Evolutionary conservation across 805 yeast genomes (phyloP).

Genomic region (Naumovozyma baii): DNA sequence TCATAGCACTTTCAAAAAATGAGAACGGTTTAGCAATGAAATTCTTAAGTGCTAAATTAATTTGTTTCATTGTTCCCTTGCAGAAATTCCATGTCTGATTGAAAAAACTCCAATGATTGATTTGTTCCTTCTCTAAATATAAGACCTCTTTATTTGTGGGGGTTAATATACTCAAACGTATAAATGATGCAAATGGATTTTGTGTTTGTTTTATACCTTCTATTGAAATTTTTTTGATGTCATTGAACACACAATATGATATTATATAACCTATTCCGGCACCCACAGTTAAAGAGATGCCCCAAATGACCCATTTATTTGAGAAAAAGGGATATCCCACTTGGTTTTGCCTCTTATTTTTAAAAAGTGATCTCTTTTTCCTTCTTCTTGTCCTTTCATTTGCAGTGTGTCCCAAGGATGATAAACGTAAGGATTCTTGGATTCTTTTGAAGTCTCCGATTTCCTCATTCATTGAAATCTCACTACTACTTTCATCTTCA

Average conservation of each 20-base stretch:
- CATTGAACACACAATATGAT: conserved; percentile 7
- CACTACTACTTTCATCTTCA: neutral
- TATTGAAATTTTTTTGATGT: neutral
- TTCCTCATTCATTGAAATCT: neutral
- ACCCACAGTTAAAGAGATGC: conserved; percentile 24
- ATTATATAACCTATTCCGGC: conserved; percentile 26
- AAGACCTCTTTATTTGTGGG: neutral
- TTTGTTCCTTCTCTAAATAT: neutral
- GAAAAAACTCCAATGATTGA: neutral
- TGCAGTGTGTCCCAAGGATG: neutral
- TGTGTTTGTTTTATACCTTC: neutral
- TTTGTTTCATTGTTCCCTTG: neutral
- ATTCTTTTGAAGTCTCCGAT: neutral
- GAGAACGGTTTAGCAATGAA: neutral
- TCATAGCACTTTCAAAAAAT: neutral
- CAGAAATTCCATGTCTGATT: neutral
- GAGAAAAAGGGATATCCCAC: neutral
- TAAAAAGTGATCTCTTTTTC: neutral
- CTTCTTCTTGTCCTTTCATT: conserved; percentile 1
- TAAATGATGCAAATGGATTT: neutral
- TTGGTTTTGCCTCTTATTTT: neutral
- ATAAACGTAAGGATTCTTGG: too few species aligned
- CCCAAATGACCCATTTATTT: conserved; percentile 14
- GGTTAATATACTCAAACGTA: neutral
- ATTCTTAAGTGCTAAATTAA: neutral